These are phyloP conservation scores for Solanum tarapatanum DNA, from an alignment of 257 asterid genomes.

Conservation along the genomic window DNA sequence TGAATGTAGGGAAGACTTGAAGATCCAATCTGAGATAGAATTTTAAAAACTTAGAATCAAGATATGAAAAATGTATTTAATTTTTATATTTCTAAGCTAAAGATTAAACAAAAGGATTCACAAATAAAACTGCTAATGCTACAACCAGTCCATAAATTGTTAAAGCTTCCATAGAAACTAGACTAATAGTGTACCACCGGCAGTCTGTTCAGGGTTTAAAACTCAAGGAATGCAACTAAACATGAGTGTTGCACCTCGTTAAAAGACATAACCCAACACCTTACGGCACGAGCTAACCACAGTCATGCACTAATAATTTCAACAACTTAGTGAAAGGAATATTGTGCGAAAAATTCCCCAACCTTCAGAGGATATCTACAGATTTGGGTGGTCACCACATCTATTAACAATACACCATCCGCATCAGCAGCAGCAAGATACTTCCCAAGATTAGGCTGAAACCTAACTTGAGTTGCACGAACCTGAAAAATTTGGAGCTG, in stretches of 20 bases:
- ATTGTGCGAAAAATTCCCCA: background rate
- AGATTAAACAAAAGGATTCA: background rate
- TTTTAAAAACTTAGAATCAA: background rate
- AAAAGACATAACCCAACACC: background rate
- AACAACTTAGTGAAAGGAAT: background rate
- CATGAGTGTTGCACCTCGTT: background rate
- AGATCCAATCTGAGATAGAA: background rate
- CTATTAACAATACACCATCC: constrained; percentile 20
- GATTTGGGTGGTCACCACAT: constrained; percentile 25
- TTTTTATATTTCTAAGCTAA: background rate
- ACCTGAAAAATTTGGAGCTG: constrained; percentile 12
- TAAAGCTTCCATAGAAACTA: background rate
- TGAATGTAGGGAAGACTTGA: background rate
- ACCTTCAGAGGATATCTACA: constrained; percentile 16
- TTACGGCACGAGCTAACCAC: background rate
- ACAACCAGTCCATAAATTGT: background rate
- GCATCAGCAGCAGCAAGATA: constrained; percentile 20
- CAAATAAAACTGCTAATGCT: background rate
- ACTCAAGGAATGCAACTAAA: background rate
- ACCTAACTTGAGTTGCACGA: constrained; percentile 22
- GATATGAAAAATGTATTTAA: background rate
- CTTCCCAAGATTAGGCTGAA: constrained; percentile 21
- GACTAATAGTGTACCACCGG: background rate
- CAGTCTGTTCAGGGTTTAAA: background rate
- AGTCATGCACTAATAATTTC: background rate